Evolutionary conservation across 1,284 basidiomycete species (phyloP), one percentile per base, ranked within the genome.

Genomic region (Irpex sp.): DNA sequence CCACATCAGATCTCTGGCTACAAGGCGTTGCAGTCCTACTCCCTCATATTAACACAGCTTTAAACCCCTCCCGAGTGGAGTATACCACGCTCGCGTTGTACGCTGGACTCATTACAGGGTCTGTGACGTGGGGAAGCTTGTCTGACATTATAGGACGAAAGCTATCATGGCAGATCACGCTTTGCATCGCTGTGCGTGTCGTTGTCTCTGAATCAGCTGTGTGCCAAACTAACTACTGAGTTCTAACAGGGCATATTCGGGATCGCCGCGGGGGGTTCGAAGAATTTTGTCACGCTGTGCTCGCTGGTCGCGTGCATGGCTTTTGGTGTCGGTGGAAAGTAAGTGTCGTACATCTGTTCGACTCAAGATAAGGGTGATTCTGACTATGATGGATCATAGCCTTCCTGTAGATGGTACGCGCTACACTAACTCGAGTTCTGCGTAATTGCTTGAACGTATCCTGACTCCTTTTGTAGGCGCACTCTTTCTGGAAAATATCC

Each of bases 281-380:
- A 58, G 37, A 43, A 35, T 13, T 58, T 58, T 58, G 57, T 58
- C 21, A 46, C 57, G 4, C 17, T 58, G 5, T 58, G 57, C 37
- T 39, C 57, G 17, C 26, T 58, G 19, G 33, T 58, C 57, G 57
- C 57, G n/a, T 58, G 57, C 57, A 43, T 58, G 57, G 57, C 37
- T 5, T 58, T 58, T 31, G 57, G 57, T n/a, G 57, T 58, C 2
- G 57, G 57, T 31, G 57, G 57, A 19, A 58, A 58, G 57, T 58
- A 21, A 39, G 57, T 46, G 6, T 21, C 11, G n/a, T 13, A 4
- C 5, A 15, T 15, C 4, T 58, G 7, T 21, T 7, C 19, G n/a
- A 33, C 37, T 7, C 13, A 37, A 21, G 33, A 43, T 26, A 9
- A 2, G 2, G 15, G 54, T 46, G 35, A 31, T 46, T 39, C 57